Evolutionary conservation across 73 alveolate species (phyloP), one percentile per base, ranked within the genome.

Genomic region (Paramecium caudatum): DNA sequence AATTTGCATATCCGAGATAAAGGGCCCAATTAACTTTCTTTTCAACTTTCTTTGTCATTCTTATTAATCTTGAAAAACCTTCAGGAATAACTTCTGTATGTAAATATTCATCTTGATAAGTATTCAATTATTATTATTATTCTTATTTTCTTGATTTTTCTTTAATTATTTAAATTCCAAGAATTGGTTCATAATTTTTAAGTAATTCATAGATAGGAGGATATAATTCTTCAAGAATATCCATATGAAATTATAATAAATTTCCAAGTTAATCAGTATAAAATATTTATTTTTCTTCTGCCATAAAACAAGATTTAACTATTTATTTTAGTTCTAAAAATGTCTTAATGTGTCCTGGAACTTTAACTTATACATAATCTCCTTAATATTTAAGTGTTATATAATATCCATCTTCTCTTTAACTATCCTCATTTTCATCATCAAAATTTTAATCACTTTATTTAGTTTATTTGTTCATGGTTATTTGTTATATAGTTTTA

Each of bases 151-250:
- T n/a, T n/a, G n/a, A n/a, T 9, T 36, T 36, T 19, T 30, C 5
- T 41, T 45, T 74, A 8, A 37, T 17, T 21, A 74, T 21, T 23
- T 74, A 5, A 9, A 74, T 27, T 74, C 68, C 88, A 19, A 74
- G 69, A 19, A 45, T 37, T 39, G 88, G 88, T 43, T 74, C 88
- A 41, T 74, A 74, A 13, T 74, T 74, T 74, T 68, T 74, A 1
- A 74, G 30, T 39, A 74, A 39, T 27, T 74, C 88, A 43, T 74
- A 74, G 9, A 74, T 37, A 10, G 69, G 45, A 0, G 88, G 88
- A 23, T 41, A 74, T 74, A 74, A 74, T 10, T 36, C 62, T 12
- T 74, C 55, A 9, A 74, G 27, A 21, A 74, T 16, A 12, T 74
- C 43, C 88, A 74, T 74, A 41, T 74, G 34, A 21, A 74, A 74